Evolutionary conservation across 805 yeast genomes (phyloP).

Genomic region (Candida vaughaniae): DNA sequence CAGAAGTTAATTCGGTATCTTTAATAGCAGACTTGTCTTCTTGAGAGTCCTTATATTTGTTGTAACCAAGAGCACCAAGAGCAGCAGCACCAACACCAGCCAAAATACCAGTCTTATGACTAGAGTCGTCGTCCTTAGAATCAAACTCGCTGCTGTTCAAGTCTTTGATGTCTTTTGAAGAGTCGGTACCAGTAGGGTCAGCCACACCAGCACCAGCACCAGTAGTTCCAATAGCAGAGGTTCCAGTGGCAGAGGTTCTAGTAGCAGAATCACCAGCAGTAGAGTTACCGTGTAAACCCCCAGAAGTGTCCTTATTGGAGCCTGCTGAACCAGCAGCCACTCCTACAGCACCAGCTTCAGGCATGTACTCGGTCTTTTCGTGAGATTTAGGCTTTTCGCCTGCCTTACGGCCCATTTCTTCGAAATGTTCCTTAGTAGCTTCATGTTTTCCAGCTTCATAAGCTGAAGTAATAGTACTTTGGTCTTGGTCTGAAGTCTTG

Average conservation of each 20-base stretch:
- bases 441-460: slow-evolving; percentile 16
- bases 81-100: slow-evolving; percentile 13
- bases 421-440: slow-evolving; percentile 11
- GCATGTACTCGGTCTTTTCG: neutral
- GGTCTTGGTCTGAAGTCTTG: slow-evolving; percentile 3
- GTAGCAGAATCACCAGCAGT: neutral
- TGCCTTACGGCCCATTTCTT: neutral
- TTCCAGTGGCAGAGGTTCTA: neutral
- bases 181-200: slow-evolving; percentile 2
- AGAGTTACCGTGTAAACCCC: neutral
- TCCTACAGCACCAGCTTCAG: slow-evolving; percentile 1
- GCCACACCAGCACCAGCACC: slow-evolving; percentile 1
- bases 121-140: neutral
- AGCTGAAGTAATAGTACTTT: slow-evolving; percentile 9
- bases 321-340: neutral
- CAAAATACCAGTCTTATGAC: slow-evolving; percentile 7
- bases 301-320: neutral
- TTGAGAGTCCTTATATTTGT: neutral
- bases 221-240: neutral
- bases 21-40: slow-evolving; percentile 6
- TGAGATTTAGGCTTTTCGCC: slow-evolving; percentile 1
- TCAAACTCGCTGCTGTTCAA: neutral
- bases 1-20: slow-evolving; percentile 2
- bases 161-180: neutral
- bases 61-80: slow-evolving; percentile 10